These are phyloP conservation scores for Solanum hybrid DNA, from an alignment of 305 asterid genomes.

Conservation along the genomic window DNA sequence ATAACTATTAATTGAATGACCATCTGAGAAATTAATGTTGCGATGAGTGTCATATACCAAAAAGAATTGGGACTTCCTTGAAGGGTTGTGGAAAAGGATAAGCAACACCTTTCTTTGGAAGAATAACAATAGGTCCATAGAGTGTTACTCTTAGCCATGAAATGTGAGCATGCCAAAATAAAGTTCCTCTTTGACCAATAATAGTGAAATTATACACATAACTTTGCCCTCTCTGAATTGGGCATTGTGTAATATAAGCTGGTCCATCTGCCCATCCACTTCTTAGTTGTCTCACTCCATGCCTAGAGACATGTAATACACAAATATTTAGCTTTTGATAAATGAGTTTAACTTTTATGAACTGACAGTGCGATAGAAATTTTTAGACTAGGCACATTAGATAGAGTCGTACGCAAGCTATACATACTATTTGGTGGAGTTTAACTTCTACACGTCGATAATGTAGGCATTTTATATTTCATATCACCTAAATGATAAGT, in stretches of 20 bases:
- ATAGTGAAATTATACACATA: slow-evolving; percentile 53
- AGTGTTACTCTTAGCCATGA: slow-evolving; percentile 56
- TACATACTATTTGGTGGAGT: neutral
- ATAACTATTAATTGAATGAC: neutral
- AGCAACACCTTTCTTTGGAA: slow-evolving; percentile 35
- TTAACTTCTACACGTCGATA: neutral
- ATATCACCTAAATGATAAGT: neutral
- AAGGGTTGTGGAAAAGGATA: slow-evolving; percentile 54
- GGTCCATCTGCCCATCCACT: slow-evolving; percentile 82
- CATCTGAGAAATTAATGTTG: neutral
- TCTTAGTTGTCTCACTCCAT: slow-evolving; percentile 48
- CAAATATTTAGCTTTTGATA: neutral
- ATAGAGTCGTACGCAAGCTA: neutral
- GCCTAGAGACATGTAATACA: slow-evolving; percentile 23
- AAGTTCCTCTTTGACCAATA: slow-evolving; percentile 52
- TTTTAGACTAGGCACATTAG: neutral
- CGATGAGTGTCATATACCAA: slow-evolving; percentile 16
- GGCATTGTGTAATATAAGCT: slow-evolving; percentile 56
- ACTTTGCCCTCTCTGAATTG: slow-evolving; percentile 52
- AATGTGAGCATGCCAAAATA: slow-evolving; percentile 65
- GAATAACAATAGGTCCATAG: slow-evolving; percentile 53
- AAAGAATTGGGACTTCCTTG: slow-evolving; percentile 42
- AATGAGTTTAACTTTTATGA: neutral
- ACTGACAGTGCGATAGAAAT: accelerated
- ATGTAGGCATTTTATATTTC: neutral